Conservation (phyloP, 2,329 filamentous ascomycete genomes). For the Fusarium beomiforme region DNA sequence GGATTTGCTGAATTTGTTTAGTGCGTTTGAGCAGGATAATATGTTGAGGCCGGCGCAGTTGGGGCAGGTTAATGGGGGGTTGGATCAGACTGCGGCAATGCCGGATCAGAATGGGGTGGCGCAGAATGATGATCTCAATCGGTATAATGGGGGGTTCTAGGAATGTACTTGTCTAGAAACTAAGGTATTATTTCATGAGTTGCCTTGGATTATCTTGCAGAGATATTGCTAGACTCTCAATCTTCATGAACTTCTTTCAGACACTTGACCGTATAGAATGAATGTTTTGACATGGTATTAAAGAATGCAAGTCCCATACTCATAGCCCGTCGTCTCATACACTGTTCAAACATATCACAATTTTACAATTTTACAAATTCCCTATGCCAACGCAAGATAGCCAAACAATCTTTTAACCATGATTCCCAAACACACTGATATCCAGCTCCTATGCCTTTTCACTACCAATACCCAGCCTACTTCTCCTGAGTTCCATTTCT, state of each 20-base stretch:
- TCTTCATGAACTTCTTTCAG: too few species aligned
- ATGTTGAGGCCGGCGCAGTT: not conserved
- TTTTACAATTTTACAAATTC: too few species aligned
- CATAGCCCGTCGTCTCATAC: not conserved
- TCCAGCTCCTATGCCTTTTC: not conserved
- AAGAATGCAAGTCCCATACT: not conserved
- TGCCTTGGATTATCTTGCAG: too few species aligned
- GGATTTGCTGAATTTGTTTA: constrained; percentile 8
- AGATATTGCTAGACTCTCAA: too few species aligned
- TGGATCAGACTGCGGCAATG: not conserved
- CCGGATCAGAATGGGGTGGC: not conserved
- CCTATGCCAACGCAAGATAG: too few species aligned
- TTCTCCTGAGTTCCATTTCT: not conserved
- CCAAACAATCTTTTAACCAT: not conserved
- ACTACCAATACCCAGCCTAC: not conserved
- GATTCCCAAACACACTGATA: too few species aligned
- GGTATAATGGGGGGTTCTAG: not conserved
- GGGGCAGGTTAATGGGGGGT: not conserved
- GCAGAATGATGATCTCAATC: not conserved
- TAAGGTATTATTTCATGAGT: too few species aligned
- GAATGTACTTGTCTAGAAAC: too few species aligned
- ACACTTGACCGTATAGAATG: not conserved
- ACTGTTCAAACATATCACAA: not conserved
- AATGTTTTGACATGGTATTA: not conserved
- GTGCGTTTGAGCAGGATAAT: constrained; percentile 9